Conservation (phyloP, 768 basidiomycete genomes). For the Rhodosporidiobolus sp. region DNA sequence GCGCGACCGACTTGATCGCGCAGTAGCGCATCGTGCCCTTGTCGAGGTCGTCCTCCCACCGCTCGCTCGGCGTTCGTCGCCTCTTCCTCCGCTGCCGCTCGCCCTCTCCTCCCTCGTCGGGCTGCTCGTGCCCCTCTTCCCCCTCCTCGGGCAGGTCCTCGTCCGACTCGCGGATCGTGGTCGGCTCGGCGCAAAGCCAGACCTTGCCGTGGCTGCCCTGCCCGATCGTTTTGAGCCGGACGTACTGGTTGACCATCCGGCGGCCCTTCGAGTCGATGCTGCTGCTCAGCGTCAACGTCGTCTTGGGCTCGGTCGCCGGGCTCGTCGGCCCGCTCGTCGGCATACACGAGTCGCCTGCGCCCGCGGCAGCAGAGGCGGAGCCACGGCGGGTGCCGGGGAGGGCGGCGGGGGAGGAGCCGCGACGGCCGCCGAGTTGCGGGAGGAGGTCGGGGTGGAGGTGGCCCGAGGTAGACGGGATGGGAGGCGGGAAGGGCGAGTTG, state of each 20-base stretch:
- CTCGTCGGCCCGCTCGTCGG: not conserved
- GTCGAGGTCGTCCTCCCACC: slow-evolving; percentile 38
- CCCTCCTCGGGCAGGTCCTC: slow-evolving; percentile 21
- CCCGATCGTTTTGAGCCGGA: slow-evolving; percentile 71
- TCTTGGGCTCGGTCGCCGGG: slow-evolving; percentile 24
- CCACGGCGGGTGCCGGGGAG: slow-evolving; percentile 1
- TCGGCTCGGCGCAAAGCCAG: slow-evolving; percentile 64
- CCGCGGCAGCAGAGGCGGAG: not conserved
- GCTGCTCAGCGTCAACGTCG: slow-evolving; percentile 31
- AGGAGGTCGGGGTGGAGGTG: not conserved
- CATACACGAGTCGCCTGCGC: not conserved
- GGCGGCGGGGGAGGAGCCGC: slow-evolving; percentile 29
- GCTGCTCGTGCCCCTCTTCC: slow-evolving; percentile 2
- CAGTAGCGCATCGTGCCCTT: slow-evolving; percentile 39
- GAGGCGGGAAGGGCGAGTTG: not conserved
- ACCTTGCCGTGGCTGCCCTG: slow-evolving; percentile 89
- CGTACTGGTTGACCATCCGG: slow-evolving; percentile 75
- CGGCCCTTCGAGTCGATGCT: slow-evolving; percentile 41
- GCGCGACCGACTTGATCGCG: slow-evolving; percentile 53
- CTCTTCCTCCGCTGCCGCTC: not conserved
- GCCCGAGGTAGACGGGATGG: not conserved
- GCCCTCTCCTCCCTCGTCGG: not conserved
- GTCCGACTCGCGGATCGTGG: slow-evolving; percentile 31
- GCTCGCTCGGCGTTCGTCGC: slow-evolving; percentile 21
- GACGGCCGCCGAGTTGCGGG: not conserved